These are phyloP conservation scores for Theileria parva DNA, from an alignment of 169 alveolate genomes.

Conservation along the genomic window DNA sequence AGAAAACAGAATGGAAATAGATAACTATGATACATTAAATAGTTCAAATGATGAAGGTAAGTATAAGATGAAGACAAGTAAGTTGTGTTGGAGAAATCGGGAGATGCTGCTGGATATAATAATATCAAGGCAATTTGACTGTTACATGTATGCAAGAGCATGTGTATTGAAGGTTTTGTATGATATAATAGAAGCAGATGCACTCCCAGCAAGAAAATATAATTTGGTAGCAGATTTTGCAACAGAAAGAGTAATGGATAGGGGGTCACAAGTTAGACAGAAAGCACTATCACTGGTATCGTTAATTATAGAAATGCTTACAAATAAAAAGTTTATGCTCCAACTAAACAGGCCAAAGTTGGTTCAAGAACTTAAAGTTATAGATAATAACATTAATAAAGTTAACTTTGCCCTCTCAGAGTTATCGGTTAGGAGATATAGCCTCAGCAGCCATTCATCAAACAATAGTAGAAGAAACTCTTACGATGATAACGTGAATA, in stretches of 20 bases:
- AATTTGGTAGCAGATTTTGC: slow-evolving; percentile 61
- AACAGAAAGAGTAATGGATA: slow-evolving; percentile 69
- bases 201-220: slow-evolving; percentile 72
- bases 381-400: slow-evolving; percentile 38
- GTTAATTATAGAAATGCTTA: slow-evolving; percentile 64
- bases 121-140: slow-evolving; percentile 70
- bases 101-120: slow-evolving; percentile 59
- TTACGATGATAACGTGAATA: background rate
- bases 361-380: slow-evolving; percentile 48
- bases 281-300: slow-evolving; percentile 72
- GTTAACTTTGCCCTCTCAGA: slow-evolving; percentile 14
- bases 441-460: background rate
- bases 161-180: slow-evolving; percentile 66
- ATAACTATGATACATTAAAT: background rate
- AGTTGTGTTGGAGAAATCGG: slow-evolving; percentile 32
- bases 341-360: slow-evolving; percentile 53
- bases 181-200: slow-evolving; percentile 71
- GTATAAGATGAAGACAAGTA: slow-evolving; percentile 4
- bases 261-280: slow-evolving; percentile 78
- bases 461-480: slow-evolving; percentile 13
- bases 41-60: background rate
- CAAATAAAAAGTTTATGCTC: slow-evolving; percentile 62
- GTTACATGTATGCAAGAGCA: slow-evolving; percentile 77
- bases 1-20: background rate
- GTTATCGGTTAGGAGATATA: slow-evolving; percentile 7